Base-by-base conservation (phyloP, 306 rosid genomes). In the barrel medic (Medicago truncatula) region DNA sequence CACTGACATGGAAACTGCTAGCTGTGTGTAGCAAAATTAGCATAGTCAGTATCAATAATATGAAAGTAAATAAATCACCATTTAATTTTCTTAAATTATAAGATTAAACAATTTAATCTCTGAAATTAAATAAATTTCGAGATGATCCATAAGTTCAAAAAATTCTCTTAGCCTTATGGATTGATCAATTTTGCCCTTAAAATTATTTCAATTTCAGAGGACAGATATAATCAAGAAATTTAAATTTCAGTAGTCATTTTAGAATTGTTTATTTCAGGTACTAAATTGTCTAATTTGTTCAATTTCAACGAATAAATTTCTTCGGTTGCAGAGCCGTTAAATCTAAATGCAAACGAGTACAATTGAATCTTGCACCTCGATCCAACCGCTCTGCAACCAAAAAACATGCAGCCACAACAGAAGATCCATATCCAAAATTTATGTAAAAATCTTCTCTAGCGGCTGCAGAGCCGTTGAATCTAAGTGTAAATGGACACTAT, bases 1-100 rank as follows among this genome's bases (percentile, higher is more conserved):
- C 41, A 83, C 44, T 0, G 86, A 83, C 2, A 83, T 47, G 2
- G 86, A 67, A 7, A 36, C 25, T 0, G 9, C 65, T 43, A 67
- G 68, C 86, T 83, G 78, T 59, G 4, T 38, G 25, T 25, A 67
- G 14, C n/a, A 67, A 73, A 36, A 77, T 18, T 28, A 54, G 15
- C 63, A 34, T 16, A 61, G 8, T 74, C 4, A 74, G 50, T 72
- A 36, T 11, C 3, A 20, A 25, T 31, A 38, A 41, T 40, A 53
- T 18, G 15, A 31, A 61, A 21, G 7, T 15, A 61, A 7, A 60
- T 5, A 59, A 23, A 25, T 59, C 9, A 59, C 8, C 15, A 2
- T 59, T 59, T 59, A n/a, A 16, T 52, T 52, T 52, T 8, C 21
- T 16, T 3, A 52, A 52, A 16, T 16, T 16, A 8, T 16, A 16